Evolutionary conservation across 148 eudicot species (phyloP).

Genomic region (Camellia japonica): DNA sequence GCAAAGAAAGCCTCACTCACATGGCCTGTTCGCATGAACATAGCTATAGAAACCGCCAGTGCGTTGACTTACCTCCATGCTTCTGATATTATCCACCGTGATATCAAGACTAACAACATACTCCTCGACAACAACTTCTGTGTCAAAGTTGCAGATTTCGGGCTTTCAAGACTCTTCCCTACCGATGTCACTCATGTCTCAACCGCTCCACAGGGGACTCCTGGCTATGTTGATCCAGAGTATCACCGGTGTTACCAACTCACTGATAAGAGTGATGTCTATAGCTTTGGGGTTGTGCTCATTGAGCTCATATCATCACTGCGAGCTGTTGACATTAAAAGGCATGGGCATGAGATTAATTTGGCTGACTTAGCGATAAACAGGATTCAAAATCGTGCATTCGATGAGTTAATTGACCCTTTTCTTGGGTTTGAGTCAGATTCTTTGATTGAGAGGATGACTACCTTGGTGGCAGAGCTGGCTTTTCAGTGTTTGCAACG

Average conservation of each 20-base stretch:
- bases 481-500: conserved; percentile 22
- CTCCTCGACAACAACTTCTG: conserved; percentile 20
- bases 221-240: conserved; percentile 41
- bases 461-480: conserved; percentile 40
- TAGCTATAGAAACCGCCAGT: conserved; percentile 44
- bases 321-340: background rate
- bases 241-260: conserved; percentile 44
- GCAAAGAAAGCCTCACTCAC: conserved; percentile 24
- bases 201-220: conserved; percentile 1
- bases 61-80: conserved; percentile 26
- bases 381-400: conserved; percentile 30
- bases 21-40: conserved; percentile 41
- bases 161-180: conserved; percentile 36
- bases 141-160: conserved; percentile 46
- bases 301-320: conserved; percentile 27
- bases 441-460: conserved; percentile 25
- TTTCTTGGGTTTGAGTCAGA: conserved; percentile 29
- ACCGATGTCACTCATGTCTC: conserved; percentile 6
- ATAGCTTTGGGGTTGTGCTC: conserved; percentile 65
- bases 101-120: conserved; percentile 10
- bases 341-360: conserved; percentile 6
- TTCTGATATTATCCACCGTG: conserved; percentile 10
- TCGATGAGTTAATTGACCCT: conserved; percentile 31
- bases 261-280: conserved; percentile 58
- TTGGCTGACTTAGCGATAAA: conserved; percentile 28